These are phyloP conservation scores for Wickerhamiella australiensis DNA, from an alignment of 805 yeast genomes.

Conservation along the genomic window DNA sequence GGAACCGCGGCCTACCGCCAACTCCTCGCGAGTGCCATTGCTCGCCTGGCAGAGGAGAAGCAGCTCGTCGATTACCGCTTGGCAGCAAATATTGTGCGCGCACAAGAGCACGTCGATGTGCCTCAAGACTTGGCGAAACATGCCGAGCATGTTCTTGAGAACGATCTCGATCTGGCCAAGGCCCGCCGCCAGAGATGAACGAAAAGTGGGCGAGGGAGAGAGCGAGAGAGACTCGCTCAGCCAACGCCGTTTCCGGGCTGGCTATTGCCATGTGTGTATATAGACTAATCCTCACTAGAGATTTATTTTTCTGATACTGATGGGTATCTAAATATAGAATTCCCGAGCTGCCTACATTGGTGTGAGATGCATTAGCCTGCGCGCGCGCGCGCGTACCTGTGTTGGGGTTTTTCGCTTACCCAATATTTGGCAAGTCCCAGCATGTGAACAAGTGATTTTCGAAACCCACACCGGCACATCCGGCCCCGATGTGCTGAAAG, in stretches of 20 bases:
- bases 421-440: not conserved
- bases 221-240: too few species aligned
- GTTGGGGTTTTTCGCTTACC: not conserved
- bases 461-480: not conserved
- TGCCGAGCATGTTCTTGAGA: not conserved
- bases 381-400: not conserved
- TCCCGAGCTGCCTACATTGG: too few species aligned
- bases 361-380: too few species aligned
- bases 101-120: conserved; percentile 8
- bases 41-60: conserved; percentile 6
- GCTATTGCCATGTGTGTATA: too few species aligned
- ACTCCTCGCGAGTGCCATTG: conserved; percentile 13
- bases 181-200: too few species aligned
- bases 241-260: too few species aligned
- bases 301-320: not conserved
- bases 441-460: not conserved
- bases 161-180: not conserved
- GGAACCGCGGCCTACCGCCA: conserved; percentile 8
- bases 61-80: conserved; percentile 17
- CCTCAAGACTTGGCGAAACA: conserved; percentile 11
- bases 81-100: conserved; percentile 12
- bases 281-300: not conserved
- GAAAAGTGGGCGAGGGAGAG: too few species aligned
- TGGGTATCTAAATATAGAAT: not conserved
- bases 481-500: too few species aligned